These are phyloP conservation scores for Aspergillus nomiae DNA, from an alignment of 2,329 filamentous ascomycete species.

Conservation along the genomic window DNA sequence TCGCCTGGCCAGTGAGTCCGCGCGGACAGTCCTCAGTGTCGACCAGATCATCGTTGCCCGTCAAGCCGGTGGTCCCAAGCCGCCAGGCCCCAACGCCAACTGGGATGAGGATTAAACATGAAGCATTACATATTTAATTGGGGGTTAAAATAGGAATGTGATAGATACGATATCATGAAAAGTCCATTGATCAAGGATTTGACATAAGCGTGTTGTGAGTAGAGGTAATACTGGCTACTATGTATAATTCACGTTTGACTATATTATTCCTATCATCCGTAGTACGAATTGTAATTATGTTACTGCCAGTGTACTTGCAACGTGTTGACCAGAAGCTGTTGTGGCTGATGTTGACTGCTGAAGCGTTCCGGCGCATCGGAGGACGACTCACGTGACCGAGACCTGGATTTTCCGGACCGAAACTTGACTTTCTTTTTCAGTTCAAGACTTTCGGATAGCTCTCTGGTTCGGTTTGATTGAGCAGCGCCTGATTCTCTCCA, in stretches of 20 bases:
- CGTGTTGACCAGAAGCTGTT: neutral
- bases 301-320: neutral
- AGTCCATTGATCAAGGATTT: slow-evolving; percentile 17
- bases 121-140: slow-evolving; percentile 13
- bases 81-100: slow-evolving; percentile 85
- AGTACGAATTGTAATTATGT: neutral
- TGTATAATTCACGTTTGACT: slow-evolving; percentile 3
- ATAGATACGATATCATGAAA: slow-evolving; percentile 39
- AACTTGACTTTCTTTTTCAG: slow-evolving; percentile 33
- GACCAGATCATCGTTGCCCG: slow-evolving; percentile 99
- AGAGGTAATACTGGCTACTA: slow-evolving; percentile 8
- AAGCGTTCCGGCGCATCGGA: neutral
- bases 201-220: slow-evolving; percentile 5
- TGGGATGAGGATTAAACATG: slow-evolving; percentile 65
- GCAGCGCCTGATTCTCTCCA: slow-evolving; percentile 10
- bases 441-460: slow-evolving; percentile 12
- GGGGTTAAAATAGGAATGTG: slow-evolving; percentile 18
- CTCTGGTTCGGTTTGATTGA: slow-evolving; percentile 10
- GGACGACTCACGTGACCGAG: slow-evolving; percentile 28
- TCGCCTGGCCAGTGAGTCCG: slow-evolving; percentile 92
- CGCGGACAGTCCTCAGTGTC: slow-evolving; percentile 89
- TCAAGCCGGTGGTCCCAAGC: slow-evolving; percentile 96
- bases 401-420: slow-evolving; percentile 36
- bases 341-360: neutral
- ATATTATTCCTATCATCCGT: neutral